Percentiles rank a stretch among this genome's conserved stretches.
Evolutionary conservation across 2,329 filamentous ascomycete species (phyloP).

Genomic region (Colletotrichum sojae): DNA sequence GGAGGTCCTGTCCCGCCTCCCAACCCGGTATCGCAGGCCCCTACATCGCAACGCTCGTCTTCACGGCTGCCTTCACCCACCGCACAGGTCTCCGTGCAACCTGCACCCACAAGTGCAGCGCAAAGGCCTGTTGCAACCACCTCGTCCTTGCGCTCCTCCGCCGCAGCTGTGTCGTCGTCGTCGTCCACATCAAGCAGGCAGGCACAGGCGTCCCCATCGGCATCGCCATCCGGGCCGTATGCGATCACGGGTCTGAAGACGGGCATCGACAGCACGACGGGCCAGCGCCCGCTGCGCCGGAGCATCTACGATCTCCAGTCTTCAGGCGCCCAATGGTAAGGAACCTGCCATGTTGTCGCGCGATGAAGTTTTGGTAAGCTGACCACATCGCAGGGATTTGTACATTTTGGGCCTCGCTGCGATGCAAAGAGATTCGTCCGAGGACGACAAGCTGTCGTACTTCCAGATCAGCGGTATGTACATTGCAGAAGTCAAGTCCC

Average conservation of each 20-base stretch:
- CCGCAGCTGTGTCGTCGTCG: constrained; percentile 8
- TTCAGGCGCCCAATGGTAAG: constrained; percentile 23
- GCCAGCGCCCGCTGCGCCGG: constrained; percentile 13
- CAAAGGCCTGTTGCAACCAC: constrained; percentile 8
- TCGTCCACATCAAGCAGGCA: constrained; percentile 8
- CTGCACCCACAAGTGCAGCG: not conserved
- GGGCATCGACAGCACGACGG: constrained; percentile 17
- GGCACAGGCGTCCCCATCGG: constrained; percentile 12
- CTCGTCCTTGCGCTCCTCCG: not conserved
- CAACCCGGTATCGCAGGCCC: not conserved
- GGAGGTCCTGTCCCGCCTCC: not conserved
- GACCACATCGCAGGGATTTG: constrained; percentile 54
- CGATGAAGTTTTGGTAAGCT: not conserved
- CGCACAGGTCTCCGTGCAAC: not conserved
- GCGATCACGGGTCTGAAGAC: constrained; percentile 18
- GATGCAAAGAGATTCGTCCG: constrained; percentile 60
- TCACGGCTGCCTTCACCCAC: not conserved
- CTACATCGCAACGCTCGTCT: not conserved
- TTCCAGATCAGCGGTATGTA: constrained; percentile 64
- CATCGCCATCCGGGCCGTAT: constrained; percentile 13
- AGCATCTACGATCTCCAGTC: constrained; percentile 16
- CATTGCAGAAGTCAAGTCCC: not conserved
- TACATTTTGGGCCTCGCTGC: constrained; percentile 71
- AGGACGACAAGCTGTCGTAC: constrained; percentile 62
- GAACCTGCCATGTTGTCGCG: not conserved